Percentiles rank a stretch among this genome's conserved stretches.
Conservation (phyloP, 1,284 basidiomycete species). For the Cryptococcus sp. region DNA sequence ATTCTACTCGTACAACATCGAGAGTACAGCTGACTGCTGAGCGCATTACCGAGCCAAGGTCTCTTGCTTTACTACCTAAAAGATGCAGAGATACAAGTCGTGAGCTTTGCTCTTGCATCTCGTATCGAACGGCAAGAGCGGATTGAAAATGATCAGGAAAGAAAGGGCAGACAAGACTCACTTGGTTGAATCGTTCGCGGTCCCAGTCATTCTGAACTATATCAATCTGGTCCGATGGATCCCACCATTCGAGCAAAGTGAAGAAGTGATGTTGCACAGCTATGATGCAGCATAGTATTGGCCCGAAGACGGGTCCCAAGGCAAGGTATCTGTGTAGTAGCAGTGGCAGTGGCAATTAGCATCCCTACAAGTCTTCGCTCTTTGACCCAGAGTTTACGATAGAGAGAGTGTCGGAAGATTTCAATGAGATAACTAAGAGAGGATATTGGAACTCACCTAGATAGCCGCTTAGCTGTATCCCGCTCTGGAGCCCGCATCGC, state of each 20-base stretch:
- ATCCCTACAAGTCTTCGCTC: too few relatives aligned
- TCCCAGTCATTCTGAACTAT: conserved; percentile 32
- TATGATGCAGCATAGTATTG: conserved; percentile 55
- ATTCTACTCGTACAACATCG: too few relatives aligned
- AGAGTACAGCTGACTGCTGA: too few relatives aligned
- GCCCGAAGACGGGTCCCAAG: conserved; percentile 54
- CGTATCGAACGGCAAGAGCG: too few relatives aligned
- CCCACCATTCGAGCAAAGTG: conserved; percentile 41
- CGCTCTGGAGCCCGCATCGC: conserved; percentile 64
- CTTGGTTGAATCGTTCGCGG: background rate
- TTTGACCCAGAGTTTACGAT: too few relatives aligned
- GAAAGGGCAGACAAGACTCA: background rate
- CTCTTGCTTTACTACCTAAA: too few relatives aligned
- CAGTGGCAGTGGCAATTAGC: too few relatives aligned
- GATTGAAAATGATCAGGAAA: too few relatives aligned
- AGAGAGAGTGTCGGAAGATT: background rate
- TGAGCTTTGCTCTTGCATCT: too few relatives aligned
- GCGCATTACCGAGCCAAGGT: too few relatives aligned
- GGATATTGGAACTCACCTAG: conserved; percentile 58
- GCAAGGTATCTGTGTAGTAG: conserved; percentile 42
- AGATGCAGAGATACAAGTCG: too few relatives aligned
- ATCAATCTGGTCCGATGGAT: conserved; percentile 49
- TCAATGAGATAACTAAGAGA: too few relatives aligned
- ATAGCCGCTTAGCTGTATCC: conserved; percentile 69
- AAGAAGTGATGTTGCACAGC: conserved; percentile 54